Evolutionary conservation across 768 basidiomycete species (phyloP).

Genomic region (Rickenella mellea): DNA sequence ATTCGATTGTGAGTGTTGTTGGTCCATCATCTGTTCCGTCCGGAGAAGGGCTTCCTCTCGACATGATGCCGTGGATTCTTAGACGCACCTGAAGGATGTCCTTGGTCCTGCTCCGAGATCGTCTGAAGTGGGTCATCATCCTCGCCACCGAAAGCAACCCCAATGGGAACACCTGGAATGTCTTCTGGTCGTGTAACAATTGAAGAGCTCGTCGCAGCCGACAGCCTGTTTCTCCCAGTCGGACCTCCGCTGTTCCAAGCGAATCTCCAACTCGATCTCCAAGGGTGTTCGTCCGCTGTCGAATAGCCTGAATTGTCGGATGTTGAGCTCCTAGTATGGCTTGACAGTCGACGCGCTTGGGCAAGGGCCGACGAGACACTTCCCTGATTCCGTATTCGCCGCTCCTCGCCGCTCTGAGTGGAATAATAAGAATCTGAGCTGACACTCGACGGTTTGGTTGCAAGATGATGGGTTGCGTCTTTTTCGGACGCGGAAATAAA

Average conservation of each 20-base stretch:
- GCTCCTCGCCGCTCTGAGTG: slow-evolving; percentile 28
- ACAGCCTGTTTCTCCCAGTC: slow-evolving; percentile 9
- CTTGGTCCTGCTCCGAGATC: not conserved
- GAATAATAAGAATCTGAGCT: slow-evolving; percentile 28
- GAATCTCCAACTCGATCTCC: not conserved
- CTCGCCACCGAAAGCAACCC: slow-evolving; percentile 20
- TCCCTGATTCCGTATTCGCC: too few relatives aligned
- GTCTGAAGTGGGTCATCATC: slow-evolving; percentile 7
- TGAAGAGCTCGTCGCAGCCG: slow-evolving; percentile 21
- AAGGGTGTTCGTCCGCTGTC: slow-evolving; percentile 5
- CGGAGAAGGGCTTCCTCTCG: slow-evolving; percentile 6
- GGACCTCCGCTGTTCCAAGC: not conserved
- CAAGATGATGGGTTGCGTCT: slow-evolving; percentile 5
- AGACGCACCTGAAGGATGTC: slow-evolving; percentile 1
- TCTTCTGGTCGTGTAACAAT: slow-evolving; percentile 19
- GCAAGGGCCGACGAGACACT: slow-evolving; percentile 6
- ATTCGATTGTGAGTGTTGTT: slow-evolving; percentile 12
- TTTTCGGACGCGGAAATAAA: slow-evolving; percentile 1
- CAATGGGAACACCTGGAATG: slow-evolving; percentile 14
- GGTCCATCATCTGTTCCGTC: slow-evolving; percentile 11
- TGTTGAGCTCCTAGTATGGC: slow-evolving; percentile 5
- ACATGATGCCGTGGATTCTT: slow-evolving; percentile 5
- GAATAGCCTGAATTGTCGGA: slow-evolving; percentile 10
- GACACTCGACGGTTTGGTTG: slow-evolving; percentile 19
- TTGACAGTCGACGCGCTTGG: slow-evolving; percentile 11